Evolutionary conservation across 1,284 basidiomycete species (phyloP), one percentile per base, ranked within the genome.

Genomic region (Pisolithus thermaeus): DNA sequence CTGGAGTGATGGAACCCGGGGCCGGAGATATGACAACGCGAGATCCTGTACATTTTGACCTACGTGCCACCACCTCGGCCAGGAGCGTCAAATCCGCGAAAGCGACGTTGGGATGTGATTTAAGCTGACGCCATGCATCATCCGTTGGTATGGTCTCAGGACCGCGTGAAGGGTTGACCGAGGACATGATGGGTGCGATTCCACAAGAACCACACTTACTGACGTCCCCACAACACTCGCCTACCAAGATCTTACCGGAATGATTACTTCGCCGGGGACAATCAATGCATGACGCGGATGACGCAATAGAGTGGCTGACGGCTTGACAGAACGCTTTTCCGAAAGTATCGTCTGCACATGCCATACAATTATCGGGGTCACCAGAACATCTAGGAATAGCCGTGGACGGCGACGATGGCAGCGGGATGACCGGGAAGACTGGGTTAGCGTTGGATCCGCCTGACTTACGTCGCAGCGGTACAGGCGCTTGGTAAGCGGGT

Each of bases 251-350:
- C 40, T 58, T 44, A 45, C 56, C 61, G 2, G 58, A 37, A 55
- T 61, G 60, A 38, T 51, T 58, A 12, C 65, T 54, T 52, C 58
- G 63, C 51, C 56, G 50, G 28, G 83, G 79, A 58, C 81, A 87
- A 58, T 79, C 72, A 49, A 71, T 72, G 70, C 79, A 91, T 44
- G 72, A 72, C 3, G 65, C 55, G 18, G 72, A 65, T 46, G 71
- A 70, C 23, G 77, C 72, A 20, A 82, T 69, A n/a, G 80, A 79
- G 55, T 81, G 75, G 56, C 77, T 78, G 51, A 92, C 79, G 30
- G 87, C 87, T 40, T 78, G 77, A 64, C 92, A 95, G 67, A 95
- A 95, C 22, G 91, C 91, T 62, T 85, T 87, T 22, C 91, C 91
- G 57, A 91, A 91, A 22, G 77, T 76, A 65, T 92, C 90, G 59